Percentiles rank a stretch among this genome's conserved stretches.
These are phyloP conservation scores for Nakazawaea wickerhamii DNA, from an alignment of 805 yeast species.

Conservation along the genomic window DNA sequence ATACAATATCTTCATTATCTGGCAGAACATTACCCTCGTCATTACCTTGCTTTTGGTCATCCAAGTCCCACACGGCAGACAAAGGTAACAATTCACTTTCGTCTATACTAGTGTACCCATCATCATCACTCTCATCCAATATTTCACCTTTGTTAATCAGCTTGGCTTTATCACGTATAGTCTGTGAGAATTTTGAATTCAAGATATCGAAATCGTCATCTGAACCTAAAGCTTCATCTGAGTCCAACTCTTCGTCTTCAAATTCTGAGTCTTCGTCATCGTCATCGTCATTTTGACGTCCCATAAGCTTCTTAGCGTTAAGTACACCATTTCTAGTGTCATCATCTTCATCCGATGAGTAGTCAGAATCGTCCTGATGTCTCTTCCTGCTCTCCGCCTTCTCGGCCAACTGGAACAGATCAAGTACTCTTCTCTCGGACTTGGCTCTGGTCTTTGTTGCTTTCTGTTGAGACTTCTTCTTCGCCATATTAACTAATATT, in stretches of 20 bases:
- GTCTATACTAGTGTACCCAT: constrained; percentile 69
- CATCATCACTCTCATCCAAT: constrained; percentile 42
- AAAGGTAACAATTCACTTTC: constrained; percentile 70
- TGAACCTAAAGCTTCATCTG: constrained; percentile 86
- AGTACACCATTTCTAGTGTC: constrained; percentile 25
- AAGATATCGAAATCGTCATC: constrained; percentile 63
- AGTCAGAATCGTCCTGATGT: constrained; percentile 13
- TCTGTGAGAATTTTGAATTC: constrained; percentile 64
- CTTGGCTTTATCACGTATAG: constrained; percentile 52
- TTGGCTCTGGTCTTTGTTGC: constrained; percentile 12
- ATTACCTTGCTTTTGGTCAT: constrained; percentile 42
- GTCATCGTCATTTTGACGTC: constrained; percentile 22
- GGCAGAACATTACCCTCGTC: constrained; percentile 18
- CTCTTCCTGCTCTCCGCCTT: constrained; percentile 13
- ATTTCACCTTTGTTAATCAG: constrained; percentile 28
- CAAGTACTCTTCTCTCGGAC: constrained; percentile 19
- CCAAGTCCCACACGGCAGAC: constrained; percentile 88
- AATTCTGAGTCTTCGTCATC: constrained; percentile 23
- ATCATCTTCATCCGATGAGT: constrained; percentile 15
- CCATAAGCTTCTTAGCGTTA: constrained; percentile 28
- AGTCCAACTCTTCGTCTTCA: constrained; percentile 37
- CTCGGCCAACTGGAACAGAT: constrained; percentile 26
- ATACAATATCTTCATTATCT: constrained; percentile 21
- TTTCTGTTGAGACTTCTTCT: constrained; percentile 13
- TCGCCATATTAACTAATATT: constrained; percentile 1